A percentile compares a stretch with the other conserved stretches of the same genome.
These are phyloP conservation scores for Aurifilum marmelostoma DNA, from an alignment of 2,329 filamentous ascomycete genomes.

Conservation along the genomic window DNA sequence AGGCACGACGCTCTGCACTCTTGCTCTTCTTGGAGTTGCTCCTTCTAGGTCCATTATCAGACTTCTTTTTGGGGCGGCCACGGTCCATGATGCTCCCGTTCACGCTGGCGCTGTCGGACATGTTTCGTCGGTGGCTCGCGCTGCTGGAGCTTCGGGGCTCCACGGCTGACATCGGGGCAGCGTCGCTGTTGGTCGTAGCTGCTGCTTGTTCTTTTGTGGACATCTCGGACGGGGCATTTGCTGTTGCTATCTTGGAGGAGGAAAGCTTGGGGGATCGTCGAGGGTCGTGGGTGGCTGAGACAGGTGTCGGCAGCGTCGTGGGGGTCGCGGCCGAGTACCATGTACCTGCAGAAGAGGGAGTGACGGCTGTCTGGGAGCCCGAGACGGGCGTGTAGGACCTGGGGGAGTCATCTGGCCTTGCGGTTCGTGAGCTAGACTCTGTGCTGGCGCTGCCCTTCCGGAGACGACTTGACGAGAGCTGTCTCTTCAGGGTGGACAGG, in stretches of 20 bases:
- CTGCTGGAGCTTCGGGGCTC: conserved; percentile 35
- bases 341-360: conserved; percentile 49
- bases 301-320: conserved; percentile 51
- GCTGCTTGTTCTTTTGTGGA: conserved; percentile 36
- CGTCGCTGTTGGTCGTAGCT: conserved; percentile 32
- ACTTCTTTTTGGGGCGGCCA: conserved; percentile 62
- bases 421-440: conserved; percentile 46
- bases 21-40: conserved; percentile 49
- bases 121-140: conserved; percentile 53
- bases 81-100: conserved; percentile 63
- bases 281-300: conserved; percentile 52
- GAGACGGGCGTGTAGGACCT: conserved; percentile 51
- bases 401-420: conserved; percentile 52
- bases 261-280: conserved; percentile 49
- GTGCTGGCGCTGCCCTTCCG: conserved; percentile 49
- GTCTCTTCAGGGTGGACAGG: conserved; percentile 40
- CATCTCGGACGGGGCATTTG: conserved; percentile 33
- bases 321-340: conserved; percentile 37
- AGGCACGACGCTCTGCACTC: conserved; percentile 59
- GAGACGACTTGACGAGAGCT: conserved; percentile 50
- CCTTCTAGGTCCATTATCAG: conserved; percentile 44
- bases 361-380: conserved; percentile 44
- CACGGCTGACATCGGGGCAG: conserved; percentile 39
- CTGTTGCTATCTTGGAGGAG: conserved; percentile 41
- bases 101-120: conserved; percentile 61